These are phyloP conservation scores for Wallacemonas collosoma DNA, from an alignment of 208 protist species.

Conservation along the genomic window DNA sequence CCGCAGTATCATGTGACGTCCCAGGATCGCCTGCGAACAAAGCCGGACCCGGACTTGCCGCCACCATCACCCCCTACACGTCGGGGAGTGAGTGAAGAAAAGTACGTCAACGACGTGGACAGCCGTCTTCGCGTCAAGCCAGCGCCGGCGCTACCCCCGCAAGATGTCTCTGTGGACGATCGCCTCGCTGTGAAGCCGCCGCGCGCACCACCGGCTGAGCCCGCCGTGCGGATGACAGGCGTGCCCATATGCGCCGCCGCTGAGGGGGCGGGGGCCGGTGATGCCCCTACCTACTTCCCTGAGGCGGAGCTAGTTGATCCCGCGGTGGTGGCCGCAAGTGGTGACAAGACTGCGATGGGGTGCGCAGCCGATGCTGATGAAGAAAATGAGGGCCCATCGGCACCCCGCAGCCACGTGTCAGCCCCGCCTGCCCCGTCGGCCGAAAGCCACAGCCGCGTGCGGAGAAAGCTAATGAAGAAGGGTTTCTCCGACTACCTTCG, in stretches of 20 bases:
- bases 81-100: neutral
- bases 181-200: neutral
- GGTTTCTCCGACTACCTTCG: conserved; percentile 2
- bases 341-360: too few relatives aligned
- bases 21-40: neutral
- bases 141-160: neutral
- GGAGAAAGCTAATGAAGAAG: neutral
- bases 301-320: neutral
- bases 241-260: neutral
- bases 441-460: neutral
- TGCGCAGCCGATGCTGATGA: too few relatives aligned
- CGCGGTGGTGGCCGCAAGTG: too few relatives aligned
- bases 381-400: too few relatives aligned
- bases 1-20: neutral
- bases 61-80: neutral
- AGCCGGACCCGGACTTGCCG: conserved; percentile 3
- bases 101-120: neutral
- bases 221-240: neutral
- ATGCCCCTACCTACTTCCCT: neutral
- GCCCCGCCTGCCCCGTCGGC: neutral
- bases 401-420: neutral
- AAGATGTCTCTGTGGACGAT: neutral
- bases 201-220: neutral
- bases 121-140: conserved; percentile 1
- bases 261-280: neutral